Base-by-base conservation (phyloP, 257 asterid species). In the Solanum acaule region DNA sequence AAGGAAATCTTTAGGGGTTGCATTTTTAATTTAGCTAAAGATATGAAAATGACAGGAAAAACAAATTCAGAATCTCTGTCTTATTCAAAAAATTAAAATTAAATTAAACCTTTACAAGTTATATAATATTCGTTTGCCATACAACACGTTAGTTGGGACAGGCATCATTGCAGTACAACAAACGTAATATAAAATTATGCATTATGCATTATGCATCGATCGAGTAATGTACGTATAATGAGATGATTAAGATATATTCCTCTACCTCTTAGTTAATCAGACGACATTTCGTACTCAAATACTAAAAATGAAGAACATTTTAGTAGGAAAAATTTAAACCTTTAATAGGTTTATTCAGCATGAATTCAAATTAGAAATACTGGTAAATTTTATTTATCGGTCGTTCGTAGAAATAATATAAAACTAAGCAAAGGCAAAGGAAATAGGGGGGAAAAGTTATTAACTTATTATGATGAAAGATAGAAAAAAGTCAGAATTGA, bases 371-470 rank as follows among this genome's bases (percentile, higher is more conserved):
- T 23, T 63, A 63, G 15, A 9, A 23, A 63, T 0, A 63, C 7
- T n/a, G 2, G 15, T 23, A 63, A 23, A 63, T n/a, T 23, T 63
- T 23, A 0, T 6, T 9, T 1, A 63, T 0, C 0, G 0, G 0
- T 63, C 4, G 14, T 10, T 23, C 15, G 7, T 18, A 10, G 12
- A 59, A 63, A n/a, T 3, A 59, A 65, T 65, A 25, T 25, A 11
- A 67, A 67, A 67, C 9, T 67, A 67, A 67, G 9, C 34, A 67
- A 25, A 68, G 35, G 16, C 0, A 44, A 44, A 44, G 14, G 14
- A 44, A 44, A 44, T 44, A 11, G 49, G 2, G 20, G 56, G 1
- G 0, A 10, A 10, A 42, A 15, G 59, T 46, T 15, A 46, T 0
- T 46, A 46, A n/a, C n/a, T 46, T 14, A n/a, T n/a, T n/a, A 46